Percentiles rank a stretch among this genome's conserved stretches.
phyloP scores from a whole-genome alignment of 1,284 basidiomycete genomes.

The Marasmius fiardii region DNA sequence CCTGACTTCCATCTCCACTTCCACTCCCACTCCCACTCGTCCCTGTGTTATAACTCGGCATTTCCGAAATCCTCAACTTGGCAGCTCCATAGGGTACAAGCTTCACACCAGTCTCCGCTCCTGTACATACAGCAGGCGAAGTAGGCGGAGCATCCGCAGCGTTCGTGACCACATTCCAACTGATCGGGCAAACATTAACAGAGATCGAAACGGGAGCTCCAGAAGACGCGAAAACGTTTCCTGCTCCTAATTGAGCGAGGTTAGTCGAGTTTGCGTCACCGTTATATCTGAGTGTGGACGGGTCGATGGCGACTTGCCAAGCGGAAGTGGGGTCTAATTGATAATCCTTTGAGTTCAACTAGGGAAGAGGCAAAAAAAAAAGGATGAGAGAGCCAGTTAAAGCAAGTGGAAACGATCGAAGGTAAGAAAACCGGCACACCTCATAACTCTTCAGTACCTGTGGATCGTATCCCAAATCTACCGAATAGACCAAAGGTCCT shows the following conservation, averaged over 20 bases:
- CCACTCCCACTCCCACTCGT: neutral
- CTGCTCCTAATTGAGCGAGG: neutral
- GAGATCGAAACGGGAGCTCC: neutral
- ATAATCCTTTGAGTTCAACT: constrained; percentile 12
- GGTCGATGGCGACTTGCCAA: constrained; percentile 13
- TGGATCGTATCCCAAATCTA: neutral
- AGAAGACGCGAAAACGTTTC: neutral
- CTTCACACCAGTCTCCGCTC: neutral
- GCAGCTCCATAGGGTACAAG: neutral
- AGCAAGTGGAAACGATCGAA: neutral
- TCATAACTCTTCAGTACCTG: neutral
- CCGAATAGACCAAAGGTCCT: neutral
- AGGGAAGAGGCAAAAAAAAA: neutral
- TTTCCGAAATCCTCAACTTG: constrained; percentile 15
- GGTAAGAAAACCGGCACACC: neutral
- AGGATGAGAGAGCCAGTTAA: neutral
- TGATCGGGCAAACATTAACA: neutral
- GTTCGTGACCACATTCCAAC: neutral
- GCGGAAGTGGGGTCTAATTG: constrained; percentile 9
- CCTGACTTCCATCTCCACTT: neutral
- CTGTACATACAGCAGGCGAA: constrained; percentile 1
- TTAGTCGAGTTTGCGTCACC: constrained; percentile 4
- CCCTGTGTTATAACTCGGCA: neutral
- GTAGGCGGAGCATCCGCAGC: constrained; percentile 2
- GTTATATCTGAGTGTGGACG: constrained; percentile 10